Conservation (phyloP, 768 basidiomycete species). For the Boletus huronensis region DNA sequence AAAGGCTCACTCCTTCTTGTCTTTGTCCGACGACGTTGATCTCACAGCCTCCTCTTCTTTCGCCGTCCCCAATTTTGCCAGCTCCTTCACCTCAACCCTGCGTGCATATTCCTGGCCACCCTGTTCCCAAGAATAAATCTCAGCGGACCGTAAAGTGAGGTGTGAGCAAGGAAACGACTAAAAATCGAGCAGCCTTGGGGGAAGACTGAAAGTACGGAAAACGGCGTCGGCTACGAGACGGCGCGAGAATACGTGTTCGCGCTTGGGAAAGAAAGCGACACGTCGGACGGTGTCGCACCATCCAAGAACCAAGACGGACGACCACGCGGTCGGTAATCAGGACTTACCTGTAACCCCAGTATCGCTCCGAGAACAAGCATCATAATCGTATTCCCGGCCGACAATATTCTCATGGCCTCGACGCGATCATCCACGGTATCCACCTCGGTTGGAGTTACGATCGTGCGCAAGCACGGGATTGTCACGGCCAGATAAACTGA, state of each 20-base stretch:
- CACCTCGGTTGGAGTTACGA: constrained; percentile 54
- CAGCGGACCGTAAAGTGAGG: constrained; percentile 3
- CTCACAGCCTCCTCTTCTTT: constrained; percentile 24
- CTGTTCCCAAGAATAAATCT: constrained; percentile 37
- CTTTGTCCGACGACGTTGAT: constrained; percentile 21
- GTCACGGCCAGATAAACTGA: constrained; percentile 82
- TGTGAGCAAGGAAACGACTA: constrained; percentile 5
- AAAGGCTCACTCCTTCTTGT: constrained; percentile 27
- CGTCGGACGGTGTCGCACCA: constrained; percentile 3
- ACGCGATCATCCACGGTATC: constrained; percentile 65
- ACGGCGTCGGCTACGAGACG: constrained; percentile 14
- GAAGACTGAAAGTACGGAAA: background rate
- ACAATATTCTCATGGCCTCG: constrained; percentile 76
- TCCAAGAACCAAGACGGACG: background rate
- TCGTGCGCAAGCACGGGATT: constrained; percentile 72
- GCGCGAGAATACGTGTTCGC: background rate
- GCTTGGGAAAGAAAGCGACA: constrained; percentile 8
- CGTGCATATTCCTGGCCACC: constrained; percentile 83
- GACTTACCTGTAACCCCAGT: constrained; percentile 67
- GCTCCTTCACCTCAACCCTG: constrained; percentile 50
- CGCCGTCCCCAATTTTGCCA: constrained; percentile 39
- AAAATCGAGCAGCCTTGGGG: background rate
- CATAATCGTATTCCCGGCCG: constrained; percentile 86
- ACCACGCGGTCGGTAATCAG: background rate
- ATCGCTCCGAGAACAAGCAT: constrained; percentile 63